phyloP scores from a whole-genome alignment of 2,329 filamentous ascomycete genomes.

The Aspergillus aculeatus region DNA sequence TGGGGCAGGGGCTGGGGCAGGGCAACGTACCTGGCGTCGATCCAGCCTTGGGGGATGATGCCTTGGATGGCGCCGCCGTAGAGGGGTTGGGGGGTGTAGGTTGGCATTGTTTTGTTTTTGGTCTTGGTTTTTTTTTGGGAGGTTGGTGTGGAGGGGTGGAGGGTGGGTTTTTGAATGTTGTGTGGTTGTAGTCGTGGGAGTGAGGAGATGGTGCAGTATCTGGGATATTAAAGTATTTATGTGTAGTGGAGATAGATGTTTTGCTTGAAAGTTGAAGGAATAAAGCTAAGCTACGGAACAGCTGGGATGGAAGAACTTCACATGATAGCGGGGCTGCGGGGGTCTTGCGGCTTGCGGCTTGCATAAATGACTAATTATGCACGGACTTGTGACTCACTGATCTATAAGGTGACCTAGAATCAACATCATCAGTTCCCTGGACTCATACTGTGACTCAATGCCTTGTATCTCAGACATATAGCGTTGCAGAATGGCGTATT shows the following conservation, averaged over 20 bases:
- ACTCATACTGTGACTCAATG: neutral
- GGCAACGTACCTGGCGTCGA: constrained; percentile 34
- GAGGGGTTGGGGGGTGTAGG: constrained; percentile 29
- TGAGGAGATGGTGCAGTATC: neutral
- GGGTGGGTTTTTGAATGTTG: neutral
- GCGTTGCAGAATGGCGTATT: neutral
- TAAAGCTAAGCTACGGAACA: too few relatives aligned
- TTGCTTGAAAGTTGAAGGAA: neutral
- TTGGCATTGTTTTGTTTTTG: neutral
- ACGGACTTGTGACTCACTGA: neutral
- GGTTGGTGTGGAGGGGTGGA: neutral
- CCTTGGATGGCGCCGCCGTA: constrained; percentile 39
- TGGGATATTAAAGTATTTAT: neutral
- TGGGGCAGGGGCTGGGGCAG: constrained; percentile 3
- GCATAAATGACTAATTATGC: neutral
- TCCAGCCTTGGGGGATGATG: constrained; percentile 34
- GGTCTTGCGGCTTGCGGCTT: neutral
- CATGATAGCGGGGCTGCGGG: neutral
- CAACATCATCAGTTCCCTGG: neutral
- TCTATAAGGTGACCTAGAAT: neutral
- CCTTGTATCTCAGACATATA: neutral
- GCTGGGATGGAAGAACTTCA: neutral
- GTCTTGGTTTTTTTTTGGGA: neutral
- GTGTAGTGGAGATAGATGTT: neutral
- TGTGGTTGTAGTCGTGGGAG: neutral